phyloP scores from a whole-genome alignment of 768 basidiomycete genomes.

The Pilatotrama ljubarskyi region DNA sequence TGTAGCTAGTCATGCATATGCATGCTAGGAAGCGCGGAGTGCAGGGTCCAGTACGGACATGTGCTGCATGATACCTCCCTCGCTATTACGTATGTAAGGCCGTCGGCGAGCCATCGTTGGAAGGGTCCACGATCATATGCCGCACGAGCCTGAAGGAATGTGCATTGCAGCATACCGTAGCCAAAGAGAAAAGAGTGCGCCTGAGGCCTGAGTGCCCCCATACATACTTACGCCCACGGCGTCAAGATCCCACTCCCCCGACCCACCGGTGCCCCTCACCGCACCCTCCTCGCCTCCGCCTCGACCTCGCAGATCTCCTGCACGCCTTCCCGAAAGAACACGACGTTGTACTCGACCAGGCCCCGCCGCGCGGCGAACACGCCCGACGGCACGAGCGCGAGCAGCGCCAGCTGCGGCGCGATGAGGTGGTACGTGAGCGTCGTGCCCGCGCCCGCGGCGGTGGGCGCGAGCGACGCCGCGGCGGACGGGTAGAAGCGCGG shows the following conservation, averaged over 20 bases:
- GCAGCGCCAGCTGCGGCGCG: conserved; percentile 66
- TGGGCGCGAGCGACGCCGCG: conserved; percentile 59
- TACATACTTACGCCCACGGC: background rate
- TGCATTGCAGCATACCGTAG: too few relatives aligned
- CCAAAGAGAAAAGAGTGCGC: too few relatives aligned
- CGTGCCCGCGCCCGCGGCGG: conserved; percentile 54
- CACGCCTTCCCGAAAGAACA: conserved; percentile 81
- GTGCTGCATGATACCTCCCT: too few relatives aligned
- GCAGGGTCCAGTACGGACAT: too few relatives aligned
- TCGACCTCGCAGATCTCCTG: conserved; percentile 82
- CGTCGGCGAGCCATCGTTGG: too few relatives aligned
- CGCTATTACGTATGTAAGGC: too few relatives aligned
- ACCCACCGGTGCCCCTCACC: background rate
- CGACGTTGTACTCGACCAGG: conserved; percentile 83
- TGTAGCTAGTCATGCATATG: too few relatives aligned
- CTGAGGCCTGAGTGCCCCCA: too few relatives aligned
- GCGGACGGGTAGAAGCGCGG: conserved; percentile 68
- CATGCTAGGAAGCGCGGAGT: too few relatives aligned
- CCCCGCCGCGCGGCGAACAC: conserved; percentile 74
- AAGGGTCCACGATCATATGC: too few relatives aligned
- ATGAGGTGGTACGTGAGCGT: conserved; percentile 86
- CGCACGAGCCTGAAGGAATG: too few relatives aligned
- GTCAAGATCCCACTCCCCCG: background rate
- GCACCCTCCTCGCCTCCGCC: conserved; percentile 42
- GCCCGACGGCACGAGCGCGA: conserved; percentile 71